These are phyloP conservation scores for Chlamydomonas incerta DNA, from an alignment of 139 green algal species.

Conservation along the genomic window DNA sequence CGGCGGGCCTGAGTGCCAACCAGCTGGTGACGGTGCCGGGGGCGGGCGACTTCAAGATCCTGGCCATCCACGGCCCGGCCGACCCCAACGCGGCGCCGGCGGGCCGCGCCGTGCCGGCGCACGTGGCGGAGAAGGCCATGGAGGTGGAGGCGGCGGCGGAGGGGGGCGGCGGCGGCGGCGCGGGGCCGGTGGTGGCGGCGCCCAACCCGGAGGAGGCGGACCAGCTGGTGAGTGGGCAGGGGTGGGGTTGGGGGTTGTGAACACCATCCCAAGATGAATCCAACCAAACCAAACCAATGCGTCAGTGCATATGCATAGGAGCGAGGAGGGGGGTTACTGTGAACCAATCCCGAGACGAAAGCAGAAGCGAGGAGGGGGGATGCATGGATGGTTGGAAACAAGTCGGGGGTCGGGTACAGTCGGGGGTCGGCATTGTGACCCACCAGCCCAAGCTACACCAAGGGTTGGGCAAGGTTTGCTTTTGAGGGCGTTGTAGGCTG, in stretches of 20 bases:
- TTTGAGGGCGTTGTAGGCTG: no score
- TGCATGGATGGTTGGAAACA: no score
- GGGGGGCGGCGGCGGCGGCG: slow-evolving; percentile 23
- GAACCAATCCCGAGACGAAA: no score
- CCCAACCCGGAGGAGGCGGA: slow-evolving; percentile 67
- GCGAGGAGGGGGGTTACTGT: no score
- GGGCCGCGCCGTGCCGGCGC: neutral
- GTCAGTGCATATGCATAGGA: no score
- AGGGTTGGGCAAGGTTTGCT: no score
- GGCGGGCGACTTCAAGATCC: slow-evolving; percentile 85
- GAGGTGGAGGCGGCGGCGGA: slow-evolving; percentile 24
- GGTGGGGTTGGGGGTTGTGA: neutral
- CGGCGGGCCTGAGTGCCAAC: slow-evolving; percentile 75
- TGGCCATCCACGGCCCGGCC: slow-evolving; percentile 61
- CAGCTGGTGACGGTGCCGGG: slow-evolving; percentile 83
- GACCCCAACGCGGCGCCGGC: slow-evolving; percentile 45
- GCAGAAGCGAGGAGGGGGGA: no score
- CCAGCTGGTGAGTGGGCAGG: slow-evolving; percentile 44
- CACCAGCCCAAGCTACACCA: no score
- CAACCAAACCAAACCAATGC: no score
- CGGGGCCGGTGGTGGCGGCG: slow-evolving; percentile 54
- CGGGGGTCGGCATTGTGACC: no score
- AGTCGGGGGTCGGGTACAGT: no score
- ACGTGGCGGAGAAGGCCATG: slow-evolving; percentile 5
- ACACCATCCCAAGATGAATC: no score